A percentile compares a stretch with the other conserved stretches of the same genome.
These are phyloP conservation scores for Citrullus mucosospermus DNA, from an alignment of 306 rosid species.

Conservation along the genomic window DNA sequence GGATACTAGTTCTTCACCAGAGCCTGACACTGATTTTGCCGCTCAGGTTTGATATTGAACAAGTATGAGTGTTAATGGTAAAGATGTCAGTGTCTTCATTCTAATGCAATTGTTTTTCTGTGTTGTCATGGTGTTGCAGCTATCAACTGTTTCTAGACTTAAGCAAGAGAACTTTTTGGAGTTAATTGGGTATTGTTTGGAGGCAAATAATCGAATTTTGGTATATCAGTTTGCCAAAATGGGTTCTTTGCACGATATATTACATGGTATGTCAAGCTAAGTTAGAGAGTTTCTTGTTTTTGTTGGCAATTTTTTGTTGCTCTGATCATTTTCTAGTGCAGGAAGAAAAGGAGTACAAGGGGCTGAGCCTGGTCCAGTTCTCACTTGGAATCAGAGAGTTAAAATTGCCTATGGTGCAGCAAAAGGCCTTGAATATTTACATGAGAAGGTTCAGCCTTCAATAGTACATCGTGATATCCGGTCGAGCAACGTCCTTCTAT, in stretches of 20 bases:
- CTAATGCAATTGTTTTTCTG: neutral
- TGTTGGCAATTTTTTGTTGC: neutral
- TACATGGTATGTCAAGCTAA: constrained; percentile 48
- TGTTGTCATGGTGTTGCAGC: constrained; percentile 32
- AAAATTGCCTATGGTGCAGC: constrained; percentile 91
- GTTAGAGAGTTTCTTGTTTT: neutral
- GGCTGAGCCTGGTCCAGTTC: constrained; percentile 90
- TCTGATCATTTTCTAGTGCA: constrained; percentile 21
- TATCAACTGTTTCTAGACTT: constrained; percentile 78
- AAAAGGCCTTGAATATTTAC: constrained; percentile 84
- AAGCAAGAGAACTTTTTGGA: constrained; percentile 74
- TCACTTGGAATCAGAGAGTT: constrained; percentile 77
- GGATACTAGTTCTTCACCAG: constrained; percentile 59
- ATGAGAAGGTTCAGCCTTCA: constrained; percentile 84
- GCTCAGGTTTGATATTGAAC: constrained; percentile 40
- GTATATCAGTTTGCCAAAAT: constrained; percentile 56
- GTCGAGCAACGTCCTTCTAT: constrained; percentile 86
- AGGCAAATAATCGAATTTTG: constrained; percentile 65
- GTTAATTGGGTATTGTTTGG: constrained; percentile 85
- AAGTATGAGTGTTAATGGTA: neutral
- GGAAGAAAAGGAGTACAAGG: constrained; percentile 98
- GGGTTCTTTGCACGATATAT: constrained; percentile 92
- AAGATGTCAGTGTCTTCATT: neutral
- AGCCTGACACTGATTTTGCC: constrained; percentile 60
- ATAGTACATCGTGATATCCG: constrained; percentile 86